Conservation (phyloP, 1,284 basidiomycete species). For the Cryptococcus sp. region DNA sequence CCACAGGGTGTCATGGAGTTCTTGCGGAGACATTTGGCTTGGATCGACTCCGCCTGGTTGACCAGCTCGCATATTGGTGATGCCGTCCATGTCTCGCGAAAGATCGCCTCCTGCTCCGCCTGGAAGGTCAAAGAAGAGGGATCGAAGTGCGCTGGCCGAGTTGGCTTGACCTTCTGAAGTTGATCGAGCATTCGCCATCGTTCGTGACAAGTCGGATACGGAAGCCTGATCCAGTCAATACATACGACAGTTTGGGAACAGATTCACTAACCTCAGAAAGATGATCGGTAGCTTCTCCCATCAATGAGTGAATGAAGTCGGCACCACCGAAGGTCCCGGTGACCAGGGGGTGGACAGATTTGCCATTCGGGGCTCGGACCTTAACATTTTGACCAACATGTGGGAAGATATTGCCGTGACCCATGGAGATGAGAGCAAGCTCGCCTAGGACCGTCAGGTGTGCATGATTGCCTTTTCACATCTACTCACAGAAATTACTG, state of each 20-base stretch:
- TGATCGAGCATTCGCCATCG: conserved; percentile 61
- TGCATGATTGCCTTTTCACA: conserved; percentile 5
- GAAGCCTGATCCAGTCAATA: conserved; percentile 58
- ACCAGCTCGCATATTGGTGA: conserved; percentile 64
- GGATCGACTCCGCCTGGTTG: conserved; percentile 59
- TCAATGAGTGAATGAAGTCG: conserved; percentile 72
- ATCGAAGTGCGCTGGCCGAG: conserved; percentile 46
- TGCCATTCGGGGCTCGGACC: conserved; percentile 71
- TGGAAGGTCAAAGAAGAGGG: conserved; percentile 56
- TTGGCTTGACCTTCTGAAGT: conserved; percentile 50
- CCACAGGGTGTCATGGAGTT: conserved; percentile 75
- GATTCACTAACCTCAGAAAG: conserved; percentile 23
- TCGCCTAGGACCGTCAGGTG: neutral
- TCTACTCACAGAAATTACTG: conserved; percentile 79
- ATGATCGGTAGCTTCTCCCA: conserved; percentile 53
- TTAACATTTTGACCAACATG: conserved; percentile 81
- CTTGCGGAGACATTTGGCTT: conserved; percentile 80
- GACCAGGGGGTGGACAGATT: conserved; percentile 72
- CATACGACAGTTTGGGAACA: neutral
- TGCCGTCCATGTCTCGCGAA: conserved; percentile 67
- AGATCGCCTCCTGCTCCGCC: conserved; percentile 55
- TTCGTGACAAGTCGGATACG: conserved; percentile 78
- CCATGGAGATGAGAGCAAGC: conserved; percentile 63
- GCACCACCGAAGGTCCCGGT: conserved; percentile 84
- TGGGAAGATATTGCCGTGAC: conserved; percentile 72